A percentile compares a stretch with the other conserved stretches of the same genome.
These are phyloP conservation scores for Vaccinium myrtillus DNA, from an alignment of 148 eudicot genomes.

Conservation along the genomic window DNA sequence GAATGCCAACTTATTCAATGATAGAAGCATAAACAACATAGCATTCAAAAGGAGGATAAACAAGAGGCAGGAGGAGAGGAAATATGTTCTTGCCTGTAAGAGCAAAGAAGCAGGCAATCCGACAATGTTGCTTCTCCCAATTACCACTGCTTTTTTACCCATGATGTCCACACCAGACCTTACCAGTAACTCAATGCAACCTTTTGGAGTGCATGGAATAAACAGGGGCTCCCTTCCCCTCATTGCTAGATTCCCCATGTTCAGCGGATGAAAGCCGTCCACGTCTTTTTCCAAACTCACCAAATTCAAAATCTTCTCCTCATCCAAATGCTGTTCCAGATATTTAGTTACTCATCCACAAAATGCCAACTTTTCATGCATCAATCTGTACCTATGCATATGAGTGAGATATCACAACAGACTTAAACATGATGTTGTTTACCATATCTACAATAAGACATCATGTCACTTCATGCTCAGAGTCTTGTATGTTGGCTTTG, in stretches of 20 bases:
- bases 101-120: constrained; percentile 69
- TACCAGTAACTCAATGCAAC: constrained; percentile 76
- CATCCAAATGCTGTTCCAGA: constrained; percentile 55
- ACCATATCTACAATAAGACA: background rate
- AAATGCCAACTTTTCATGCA: background rate
- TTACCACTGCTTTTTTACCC: constrained; percentile 77
- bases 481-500: background rate
- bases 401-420: constrained; percentile 6
- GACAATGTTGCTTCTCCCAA: constrained; percentile 84
- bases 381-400: constrained; percentile 11
- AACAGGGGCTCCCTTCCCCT: constrained; percentile 75
- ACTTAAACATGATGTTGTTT: background rate
- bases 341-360: constrained; percentile 11
- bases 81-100: constrained; percentile 50
- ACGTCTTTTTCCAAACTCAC: constrained; percentile 72
- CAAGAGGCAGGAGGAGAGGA: background rate
- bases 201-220: constrained; percentile 80
- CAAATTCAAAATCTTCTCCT: constrained; percentile 54
- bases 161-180: constrained; percentile 59
- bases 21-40: background rate
- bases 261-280: constrained; percentile 83
- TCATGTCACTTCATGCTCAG: background rate
- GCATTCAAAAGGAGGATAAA: background rate
- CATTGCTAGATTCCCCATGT: constrained; percentile 76
- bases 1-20: constrained; percentile 15